phyloP scores from a whole-genome alignment of 2,329 filamentous ascomycete genomes.

The Furcasterigmium furcatum region DNA sequence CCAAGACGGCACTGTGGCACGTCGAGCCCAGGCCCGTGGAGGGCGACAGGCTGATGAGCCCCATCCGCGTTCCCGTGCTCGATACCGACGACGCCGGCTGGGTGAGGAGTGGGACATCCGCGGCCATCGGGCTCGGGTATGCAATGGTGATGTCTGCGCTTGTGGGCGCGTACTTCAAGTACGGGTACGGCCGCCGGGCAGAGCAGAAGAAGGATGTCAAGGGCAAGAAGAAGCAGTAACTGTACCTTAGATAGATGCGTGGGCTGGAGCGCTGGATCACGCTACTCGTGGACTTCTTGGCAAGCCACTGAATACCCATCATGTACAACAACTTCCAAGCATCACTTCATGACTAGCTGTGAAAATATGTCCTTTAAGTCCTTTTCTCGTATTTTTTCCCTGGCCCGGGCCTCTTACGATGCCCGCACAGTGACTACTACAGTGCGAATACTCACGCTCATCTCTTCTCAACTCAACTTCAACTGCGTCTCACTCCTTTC shows the following conservation, averaged over 20 bases:
- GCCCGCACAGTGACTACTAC: no score
- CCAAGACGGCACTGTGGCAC: slow-evolving; percentile 82
- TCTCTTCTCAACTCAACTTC: neutral
- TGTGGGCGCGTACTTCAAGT: slow-evolving; percentile 27
- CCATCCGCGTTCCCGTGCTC: slow-evolving; percentile 63
- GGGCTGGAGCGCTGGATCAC: no score
- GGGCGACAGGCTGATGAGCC: slow-evolving; percentile 43
- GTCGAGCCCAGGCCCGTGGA: slow-evolving; percentile 46
- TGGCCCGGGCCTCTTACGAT: no score
- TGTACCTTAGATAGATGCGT: neutral
- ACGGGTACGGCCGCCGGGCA: slow-evolving; percentile 22
- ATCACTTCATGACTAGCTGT: no score
- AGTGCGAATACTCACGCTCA: no score
- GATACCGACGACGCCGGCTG: slow-evolving; percentile 45
- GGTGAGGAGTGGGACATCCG: slow-evolving; percentile 53
- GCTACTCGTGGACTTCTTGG: no score
- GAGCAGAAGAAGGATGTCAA: slow-evolving; percentile 1
- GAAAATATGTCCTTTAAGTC: no score
- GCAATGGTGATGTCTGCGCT: slow-evolving; percentile 67
- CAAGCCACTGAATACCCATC: neutral
- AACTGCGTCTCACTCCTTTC: neutral
- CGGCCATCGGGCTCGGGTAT: slow-evolving; percentile 60
- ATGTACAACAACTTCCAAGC: neutral
- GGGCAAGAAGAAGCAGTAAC: slow-evolving; percentile 11
- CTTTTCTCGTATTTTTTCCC: no score